Conservation (phyloP, 2,329 filamentous ascomycete species). For the Ampelomyces quisqualis region DNA sequence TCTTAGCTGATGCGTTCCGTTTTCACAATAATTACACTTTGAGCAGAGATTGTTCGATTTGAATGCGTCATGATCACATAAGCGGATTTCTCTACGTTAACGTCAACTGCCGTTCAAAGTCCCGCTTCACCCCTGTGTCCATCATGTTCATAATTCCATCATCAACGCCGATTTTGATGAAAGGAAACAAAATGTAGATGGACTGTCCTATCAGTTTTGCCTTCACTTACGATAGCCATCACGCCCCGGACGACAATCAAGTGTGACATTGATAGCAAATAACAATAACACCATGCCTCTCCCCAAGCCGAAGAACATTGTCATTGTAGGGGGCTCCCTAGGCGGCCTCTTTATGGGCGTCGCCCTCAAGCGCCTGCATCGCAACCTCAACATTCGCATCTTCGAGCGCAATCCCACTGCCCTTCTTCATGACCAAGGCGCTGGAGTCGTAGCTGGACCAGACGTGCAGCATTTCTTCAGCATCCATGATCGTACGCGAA, state of each 20-base stretch:
- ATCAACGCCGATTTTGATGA: not conserved
- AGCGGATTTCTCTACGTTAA: slow-evolving; percentile 1
- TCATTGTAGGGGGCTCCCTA: slow-evolving; percentile 26
- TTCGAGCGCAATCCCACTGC: slow-evolving; percentile 29
- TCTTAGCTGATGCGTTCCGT: not conserved
- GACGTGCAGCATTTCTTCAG: slow-evolving; percentile 28
- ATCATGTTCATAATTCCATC: slow-evolving; percentile 9
- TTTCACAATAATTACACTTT: not conserved
- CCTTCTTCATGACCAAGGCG: slow-evolving; percentile 31
- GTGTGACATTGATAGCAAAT: not conserved
- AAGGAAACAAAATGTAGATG: not conserved
- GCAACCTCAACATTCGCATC: slow-evolving; percentile 24
- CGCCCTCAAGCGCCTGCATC: slow-evolving; percentile 24
- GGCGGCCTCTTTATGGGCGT: slow-evolving; percentile 26
- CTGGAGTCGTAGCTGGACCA: slow-evolving; percentile 25
- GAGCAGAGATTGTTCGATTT: not conserved
- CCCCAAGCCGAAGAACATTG: slow-evolving; percentile 22
- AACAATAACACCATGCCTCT: slow-evolving; percentile 9
- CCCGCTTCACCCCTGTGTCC: not conserved
- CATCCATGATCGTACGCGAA: slow-evolving; percentile 21
- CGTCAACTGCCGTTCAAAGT: not conserved
- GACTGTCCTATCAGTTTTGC: not conserved
- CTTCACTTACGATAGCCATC: too few species aligned
- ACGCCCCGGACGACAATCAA: too few species aligned
- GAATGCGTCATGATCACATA: slow-evolving; percentile 9